Evolutionary conservation across 2,329 filamentous ascomycete species (phyloP), one percentile per base, ranked within the genome.

Genomic region (Blastomyces parvus): DNA sequence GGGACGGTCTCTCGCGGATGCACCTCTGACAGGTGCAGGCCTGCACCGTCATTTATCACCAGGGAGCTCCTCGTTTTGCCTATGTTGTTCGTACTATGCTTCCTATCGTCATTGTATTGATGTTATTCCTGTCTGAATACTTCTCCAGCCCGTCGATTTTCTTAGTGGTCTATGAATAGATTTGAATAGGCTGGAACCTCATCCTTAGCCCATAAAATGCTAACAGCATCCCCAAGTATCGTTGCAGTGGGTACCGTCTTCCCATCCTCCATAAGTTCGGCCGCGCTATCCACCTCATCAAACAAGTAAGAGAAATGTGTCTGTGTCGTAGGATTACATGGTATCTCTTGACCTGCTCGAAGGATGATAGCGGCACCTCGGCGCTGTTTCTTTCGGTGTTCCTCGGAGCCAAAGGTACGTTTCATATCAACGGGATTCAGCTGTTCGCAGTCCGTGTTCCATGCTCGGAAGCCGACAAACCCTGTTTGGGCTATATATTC

Each of bases 271-370:
- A 70, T 66, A 58, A 73, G 66, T 46, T 65, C 61, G 19, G 67
- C 66, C 8, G 83, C 79, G 1, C 78, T 80, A 68, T 80, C 81
- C 50, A 83, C 81, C 63, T 77, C 80, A 66, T 83, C 81, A 74
- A 80, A 83, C 55, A 83, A 74, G 1, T 81, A 81, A 17, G 83
- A 78, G 69, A 83, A 83, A 67, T 80, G 79, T 3, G 82, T 77
- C 57, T 64, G 62, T 61, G 81, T 77, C 53, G 77, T 76, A 22
- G 71, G 67, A 50, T 76, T 76, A 65, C 79, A 81, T 61, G 81
- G 81, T 0, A 79, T 81, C 38, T 76, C 74, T 55, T 77, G 78
- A 61, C 82, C 82, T 0, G 77, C 78, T 0, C 70, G 71, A 63
- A 80, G 75, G 65, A 65, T 67, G 27, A 60, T 59, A 5, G 55